Percentiles rank a stretch among this genome's conserved stretches.
Evolutionary conservation across 164 flowering plant species (phyloP).

Genomic region (Chimonanthus praecox): DNA sequence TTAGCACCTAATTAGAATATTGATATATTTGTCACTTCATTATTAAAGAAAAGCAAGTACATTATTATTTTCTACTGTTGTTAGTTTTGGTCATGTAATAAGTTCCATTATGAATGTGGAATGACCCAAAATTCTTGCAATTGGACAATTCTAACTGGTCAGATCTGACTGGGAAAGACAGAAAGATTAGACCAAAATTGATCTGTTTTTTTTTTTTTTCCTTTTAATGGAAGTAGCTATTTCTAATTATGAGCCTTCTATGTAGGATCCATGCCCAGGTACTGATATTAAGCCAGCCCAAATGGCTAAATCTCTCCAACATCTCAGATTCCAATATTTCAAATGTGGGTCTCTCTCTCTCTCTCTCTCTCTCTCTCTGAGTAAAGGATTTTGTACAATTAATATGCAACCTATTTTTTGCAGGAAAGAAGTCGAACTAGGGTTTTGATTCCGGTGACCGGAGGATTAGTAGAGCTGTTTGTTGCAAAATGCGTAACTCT

Average conservation of each 20-base stretch:
- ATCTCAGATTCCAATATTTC: conserved; percentile 23
- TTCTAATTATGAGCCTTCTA: neutral
- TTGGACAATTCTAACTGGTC: neutral
- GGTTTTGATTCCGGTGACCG: conserved; percentile 54
- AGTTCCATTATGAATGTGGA: neutral
- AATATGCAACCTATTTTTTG: conserved; percentile 1
- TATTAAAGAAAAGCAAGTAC: too few species aligned
- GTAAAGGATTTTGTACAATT: neutral
- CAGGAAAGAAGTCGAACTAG: conserved; percentile 52
- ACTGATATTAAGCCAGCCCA: conserved; percentile 56
- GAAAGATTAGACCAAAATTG: neutral
- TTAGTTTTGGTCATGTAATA: too few species aligned
- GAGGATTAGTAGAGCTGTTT: conserved; percentile 64
- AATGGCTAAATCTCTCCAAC: conserved; percentile 50
- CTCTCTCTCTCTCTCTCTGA: neutral
- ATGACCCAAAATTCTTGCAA: neutral
- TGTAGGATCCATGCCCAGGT: conserved; percentile 52
- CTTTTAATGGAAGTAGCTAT: neutral
- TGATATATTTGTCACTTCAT: too few species aligned
- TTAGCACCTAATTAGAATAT: too few species aligned
- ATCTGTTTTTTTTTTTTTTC: too few species aligned
- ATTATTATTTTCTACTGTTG: too few species aligned
- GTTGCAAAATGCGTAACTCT: conserved; percentile 46
- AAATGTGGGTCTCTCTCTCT: conserved; percentile 27
- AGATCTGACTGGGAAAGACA: neutral